Conservation (phyloP, 2,329 filamentous ascomycete species). For the Diaporthe citriasiana region DNA sequence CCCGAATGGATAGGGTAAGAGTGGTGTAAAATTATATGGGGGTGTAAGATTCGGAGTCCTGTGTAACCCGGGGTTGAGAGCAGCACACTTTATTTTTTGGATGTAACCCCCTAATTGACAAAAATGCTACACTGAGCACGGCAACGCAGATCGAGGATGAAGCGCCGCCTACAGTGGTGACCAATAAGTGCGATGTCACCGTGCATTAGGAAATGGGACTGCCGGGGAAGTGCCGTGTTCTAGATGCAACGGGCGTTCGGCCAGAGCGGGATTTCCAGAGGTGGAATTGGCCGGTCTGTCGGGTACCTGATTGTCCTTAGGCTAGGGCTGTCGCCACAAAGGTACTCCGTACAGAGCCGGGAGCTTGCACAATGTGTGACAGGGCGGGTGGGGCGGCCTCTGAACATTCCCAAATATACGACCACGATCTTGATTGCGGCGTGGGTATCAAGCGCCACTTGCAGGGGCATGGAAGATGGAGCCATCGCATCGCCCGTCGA, state of each 20-base stretch:
- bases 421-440: slow-evolving; percentile 26
- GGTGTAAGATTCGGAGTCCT: no score
- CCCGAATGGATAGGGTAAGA: no score
- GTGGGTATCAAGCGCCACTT: slow-evolving; percentile 55
- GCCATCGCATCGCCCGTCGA: slow-evolving; percentile 49
- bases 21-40: no score
- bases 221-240: slow-evolving; percentile 31
- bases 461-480: slow-evolving; percentile 53
- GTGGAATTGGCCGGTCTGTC: not conserved
- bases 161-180: not conserved
- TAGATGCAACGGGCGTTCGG: slow-evolving; percentile 27
- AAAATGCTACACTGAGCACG: slow-evolving; percentile 14
- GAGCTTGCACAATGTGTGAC: slow-evolving; percentile 7
- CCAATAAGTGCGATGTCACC: slow-evolving; percentile 1
- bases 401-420: slow-evolving; percentile 31
- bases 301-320: slow-evolving; percentile 18
- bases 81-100: slow-evolving; percentile 21
- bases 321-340: slow-evolving; percentile 13
- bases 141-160: slow-evolving; percentile 11
- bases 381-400: slow-evolving; percentile 4
- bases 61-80: not conserved
- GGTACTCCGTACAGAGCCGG: slow-evolving; percentile 1
- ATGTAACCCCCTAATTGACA: slow-evolving; percentile 15
- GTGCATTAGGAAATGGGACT: slow-evolving; percentile 27
- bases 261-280: slow-evolving; percentile 18